These are phyloP conservation scores for Cladophialophora exuberans DNA, from an alignment of 2,329 filamentous ascomycete genomes.

Conservation along the genomic window DNA sequence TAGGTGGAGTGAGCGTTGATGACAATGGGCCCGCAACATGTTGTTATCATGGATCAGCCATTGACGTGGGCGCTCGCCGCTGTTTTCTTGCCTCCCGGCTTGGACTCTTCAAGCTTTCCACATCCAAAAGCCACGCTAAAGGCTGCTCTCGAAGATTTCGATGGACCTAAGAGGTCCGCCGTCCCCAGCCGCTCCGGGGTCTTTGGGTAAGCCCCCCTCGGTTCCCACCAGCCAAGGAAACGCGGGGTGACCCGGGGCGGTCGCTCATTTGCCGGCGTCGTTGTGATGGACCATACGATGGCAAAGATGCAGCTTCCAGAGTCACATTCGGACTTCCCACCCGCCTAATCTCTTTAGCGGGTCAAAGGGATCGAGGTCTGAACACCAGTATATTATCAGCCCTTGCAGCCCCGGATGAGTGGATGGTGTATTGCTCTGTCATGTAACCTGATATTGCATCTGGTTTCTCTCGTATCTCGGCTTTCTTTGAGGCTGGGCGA, in stretches of 20 bases:
- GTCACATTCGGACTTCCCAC: no score
- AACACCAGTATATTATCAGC: no score
- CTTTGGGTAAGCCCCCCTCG: no score
- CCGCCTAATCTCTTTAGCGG: no score
- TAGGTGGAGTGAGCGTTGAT: not conserved
- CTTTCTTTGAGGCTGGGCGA: no score
- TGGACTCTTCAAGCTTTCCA: constrained; percentile 9
- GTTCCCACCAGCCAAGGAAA: constrained; percentile 6
- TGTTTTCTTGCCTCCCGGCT: not conserved
- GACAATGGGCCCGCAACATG: not conserved
- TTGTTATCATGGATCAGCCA: constrained; percentile 3
- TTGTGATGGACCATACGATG: not conserved
- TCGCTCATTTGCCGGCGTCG: constrained; percentile 6
- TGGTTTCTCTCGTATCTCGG: no score
- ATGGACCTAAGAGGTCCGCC: not conserved
- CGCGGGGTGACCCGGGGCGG: not conserved
- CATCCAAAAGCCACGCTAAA: constrained; percentile 12
- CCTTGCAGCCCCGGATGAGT: no score
- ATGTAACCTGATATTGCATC: no score
- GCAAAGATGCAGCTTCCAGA: no score
- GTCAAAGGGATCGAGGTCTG: no score
- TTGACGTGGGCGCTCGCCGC: constrained; percentile 3
- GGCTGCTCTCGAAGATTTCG: not conserved
- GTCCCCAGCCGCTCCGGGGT: not conserved
- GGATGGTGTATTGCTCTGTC: no score